Evolutionary conservation across 345 rosid species (phyloP), one percentile per base, ranked within the genome.

Genomic region (Schrenkiella parvula): DNA sequence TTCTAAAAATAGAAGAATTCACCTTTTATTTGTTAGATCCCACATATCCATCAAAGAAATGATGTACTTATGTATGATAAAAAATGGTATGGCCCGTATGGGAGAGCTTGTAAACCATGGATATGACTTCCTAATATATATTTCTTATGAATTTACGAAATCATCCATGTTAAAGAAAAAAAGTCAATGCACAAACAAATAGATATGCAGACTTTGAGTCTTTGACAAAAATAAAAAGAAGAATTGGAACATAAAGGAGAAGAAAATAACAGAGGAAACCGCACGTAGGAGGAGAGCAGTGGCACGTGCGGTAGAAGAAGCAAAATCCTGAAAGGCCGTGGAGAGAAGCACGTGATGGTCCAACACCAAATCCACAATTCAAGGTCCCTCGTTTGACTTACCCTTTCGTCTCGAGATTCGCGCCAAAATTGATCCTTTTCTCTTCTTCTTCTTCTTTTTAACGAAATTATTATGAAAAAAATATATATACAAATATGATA

Each of bases 371-470:
- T 77, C 70, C 81, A 56, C 72, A 68, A 42, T 79, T 70, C 81
- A 79, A 73, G 75, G 79, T 50, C 22, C 52, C 81, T 79, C 59
- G 75, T 79, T 79, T 79, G 79, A 79, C 81, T 73, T 55, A 61
- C 23, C 39, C 38, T 25, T 42, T 26, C 15, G 1, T 57, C 76
- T 76, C 23, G 76, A 70, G 67, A 76, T 76, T 55, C 67, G 18
- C 22, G 55, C 38, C 75, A 15, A 35, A 14, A 25, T 17, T 3
- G 43, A 66, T 4, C 28, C 42, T 38, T 15, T 12, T 53, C 2
- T 61, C 23, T 61, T 46, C 25, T 50, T 21, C 18, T 41, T 48
- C 59, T 58, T 14, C 9, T 2, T 41, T 29, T 60, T 48, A 10
- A 47, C 21, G 18, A 46, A 37, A 35, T 7, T 7, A 13, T 8